Evolutionary conservation across 768 basidiomycete species (phyloP).

Genomic region (Nidularia sp.): DNA sequence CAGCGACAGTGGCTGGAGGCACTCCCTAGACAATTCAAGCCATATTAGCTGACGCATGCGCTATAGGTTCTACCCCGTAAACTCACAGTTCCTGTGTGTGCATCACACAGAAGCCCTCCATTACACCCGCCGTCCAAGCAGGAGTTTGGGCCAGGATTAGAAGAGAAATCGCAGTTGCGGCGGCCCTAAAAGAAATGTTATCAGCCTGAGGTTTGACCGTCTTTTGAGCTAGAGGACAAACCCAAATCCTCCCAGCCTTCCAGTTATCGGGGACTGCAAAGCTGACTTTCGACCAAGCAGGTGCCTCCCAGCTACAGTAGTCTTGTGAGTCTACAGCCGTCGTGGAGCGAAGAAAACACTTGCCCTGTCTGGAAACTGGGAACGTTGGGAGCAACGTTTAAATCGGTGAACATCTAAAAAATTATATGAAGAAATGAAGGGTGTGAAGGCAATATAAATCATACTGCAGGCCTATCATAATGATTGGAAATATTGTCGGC

Average conservation of each 20-base stretch:
- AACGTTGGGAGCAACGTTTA: conserved; percentile 40
- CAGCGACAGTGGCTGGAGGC: conserved; percentile 68
- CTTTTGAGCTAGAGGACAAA: conserved; percentile 10
- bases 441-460: not conserved
- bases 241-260: conserved; percentile 60
- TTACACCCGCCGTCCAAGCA: conserved; percentile 68
- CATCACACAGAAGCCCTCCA: conserved; percentile 59
- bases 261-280: conserved; percentile 61
- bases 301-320: conserved; percentile 34
- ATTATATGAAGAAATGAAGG: not conserved
- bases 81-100: conserved; percentile 44
- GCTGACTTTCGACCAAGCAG: conserved; percentile 28
- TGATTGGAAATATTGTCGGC: not conserved
- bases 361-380: conserved; percentile 48
- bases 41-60: not conserved
- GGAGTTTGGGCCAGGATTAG: conserved; percentile 49
- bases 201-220: not conserved
- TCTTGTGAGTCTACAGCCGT: not conserved
- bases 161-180: conserved; percentile 58
- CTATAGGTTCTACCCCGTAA: not conserved
- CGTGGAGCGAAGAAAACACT: not conserved
- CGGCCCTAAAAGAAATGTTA: conserved; percentile 40
- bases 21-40: conserved; percentile 33
- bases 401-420: conserved; percentile 56
- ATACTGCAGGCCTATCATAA: conserved; percentile 40